phyloP scores from a whole-genome alignment of 768 basidiomycete genomes.

The Collybia mongolica region DNA sequence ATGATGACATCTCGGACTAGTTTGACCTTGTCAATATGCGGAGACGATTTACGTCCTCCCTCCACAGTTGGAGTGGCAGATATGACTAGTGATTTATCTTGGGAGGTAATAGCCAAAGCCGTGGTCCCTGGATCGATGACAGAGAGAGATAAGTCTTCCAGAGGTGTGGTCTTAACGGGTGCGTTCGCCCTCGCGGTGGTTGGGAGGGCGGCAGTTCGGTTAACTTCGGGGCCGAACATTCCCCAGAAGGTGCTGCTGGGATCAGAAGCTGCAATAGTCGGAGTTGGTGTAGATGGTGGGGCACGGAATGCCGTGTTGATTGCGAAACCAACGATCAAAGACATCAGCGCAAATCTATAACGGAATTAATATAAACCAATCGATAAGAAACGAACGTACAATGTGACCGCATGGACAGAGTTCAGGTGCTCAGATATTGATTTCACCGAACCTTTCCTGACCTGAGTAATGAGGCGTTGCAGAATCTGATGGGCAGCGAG shows the following conservation, averaged over 20 bases:
- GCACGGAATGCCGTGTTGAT: constrained; percentile 49
- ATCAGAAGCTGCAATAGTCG: constrained; percentile 28
- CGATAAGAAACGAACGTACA: constrained; percentile 44
- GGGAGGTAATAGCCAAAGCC: constrained; percentile 31
- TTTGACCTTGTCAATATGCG: constrained; percentile 24
- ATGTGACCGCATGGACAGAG: constrained; percentile 57
- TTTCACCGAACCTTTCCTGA: constrained; percentile 35
- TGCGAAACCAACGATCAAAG: constrained; percentile 63
- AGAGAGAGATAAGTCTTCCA: constrained; percentile 51
- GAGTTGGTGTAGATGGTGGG: constrained; percentile 25
- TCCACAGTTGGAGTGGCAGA: constrained; percentile 5
- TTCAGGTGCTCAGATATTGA: constrained; percentile 41
- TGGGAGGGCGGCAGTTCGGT: constrained; percentile 33
- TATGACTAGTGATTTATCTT: constrained; percentile 16
- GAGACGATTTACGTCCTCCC: constrained; percentile 11
- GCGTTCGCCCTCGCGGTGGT: constrained; percentile 27
- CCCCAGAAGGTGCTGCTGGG: constrained; percentile 33
- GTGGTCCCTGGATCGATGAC: constrained; percentile 49
- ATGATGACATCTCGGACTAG: constrained; percentile 34
- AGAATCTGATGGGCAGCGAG: constrained; percentile 43
- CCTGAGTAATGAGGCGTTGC: constrained; percentile 37
- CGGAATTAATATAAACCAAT: constrained; percentile 2
- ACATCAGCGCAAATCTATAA: constrained; percentile 65
- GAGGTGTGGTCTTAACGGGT: constrained; percentile 33
- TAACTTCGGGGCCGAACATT: constrained; percentile 36